phyloP scores from a whole-genome alignment of 2,329 filamentous ascomycete genomes.

The Didymellaceae sp. region DNA sequence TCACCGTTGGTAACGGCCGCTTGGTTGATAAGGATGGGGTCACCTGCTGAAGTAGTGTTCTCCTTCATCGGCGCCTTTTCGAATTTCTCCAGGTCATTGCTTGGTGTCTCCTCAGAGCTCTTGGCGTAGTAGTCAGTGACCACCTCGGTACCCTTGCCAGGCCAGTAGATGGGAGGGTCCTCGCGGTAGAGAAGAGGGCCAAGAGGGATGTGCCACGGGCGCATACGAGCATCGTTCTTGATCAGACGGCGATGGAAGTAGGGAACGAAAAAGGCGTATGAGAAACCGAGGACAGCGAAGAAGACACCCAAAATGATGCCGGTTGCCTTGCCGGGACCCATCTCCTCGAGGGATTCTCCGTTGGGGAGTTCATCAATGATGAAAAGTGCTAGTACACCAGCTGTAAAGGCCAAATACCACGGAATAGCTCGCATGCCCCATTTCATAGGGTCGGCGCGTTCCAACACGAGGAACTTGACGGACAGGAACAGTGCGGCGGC shows the following conservation, averaged over 20 bases:
- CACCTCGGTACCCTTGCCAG: constrained; percentile 44
- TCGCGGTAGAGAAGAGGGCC: constrained; percentile 52
- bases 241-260: constrained; percentile 38
- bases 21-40: constrained; percentile 8
- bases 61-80: constrained; percentile 15
- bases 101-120: constrained; percentile 29
- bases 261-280: constrained; percentile 37
- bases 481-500: constrained; percentile 57
- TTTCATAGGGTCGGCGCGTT: constrained; percentile 57
- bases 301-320: constrained; percentile 40
- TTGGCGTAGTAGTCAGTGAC: constrained; percentile 52
- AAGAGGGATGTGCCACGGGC: constrained; percentile 34
- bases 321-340: constrained; percentile 34
- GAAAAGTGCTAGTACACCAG: constrained; percentile 61
- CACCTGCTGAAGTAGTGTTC: background rate
- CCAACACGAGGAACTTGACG: constrained; percentile 58
- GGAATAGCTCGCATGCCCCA: constrained; percentile 58
- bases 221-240: constrained; percentile 32
- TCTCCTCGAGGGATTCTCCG: constrained; percentile 35
- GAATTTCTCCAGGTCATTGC: constrained; percentile 22
- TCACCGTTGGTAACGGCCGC: constrained; percentile 1
- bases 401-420: constrained; percentile 58
- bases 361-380: constrained; percentile 60
- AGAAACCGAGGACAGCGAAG: constrained; percentile 27
- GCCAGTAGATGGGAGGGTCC: constrained; percentile 50